These are phyloP conservation scores for Eucalyptus pauciflora DNA, from an alignment of 345 rosid genomes.

Conservation along the genomic window DNA sequence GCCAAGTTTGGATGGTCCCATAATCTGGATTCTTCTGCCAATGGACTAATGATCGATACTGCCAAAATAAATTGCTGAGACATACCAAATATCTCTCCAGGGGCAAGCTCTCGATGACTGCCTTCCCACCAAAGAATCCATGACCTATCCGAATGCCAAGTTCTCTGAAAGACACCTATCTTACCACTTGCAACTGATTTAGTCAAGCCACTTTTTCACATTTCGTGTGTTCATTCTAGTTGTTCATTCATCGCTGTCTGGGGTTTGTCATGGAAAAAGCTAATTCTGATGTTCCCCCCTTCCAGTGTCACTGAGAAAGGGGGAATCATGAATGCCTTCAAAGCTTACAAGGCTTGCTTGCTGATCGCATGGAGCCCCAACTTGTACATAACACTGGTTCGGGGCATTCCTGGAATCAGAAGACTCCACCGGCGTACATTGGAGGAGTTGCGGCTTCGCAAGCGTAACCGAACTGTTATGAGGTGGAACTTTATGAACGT, in stretches of 20 bases:
- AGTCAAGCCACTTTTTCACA: neutral
- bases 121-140: conserved; percentile 32
- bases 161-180: conserved; percentile 3
- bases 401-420: conserved; percentile 39
- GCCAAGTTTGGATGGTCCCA: neutral
- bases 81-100: conserved; percentile 9
- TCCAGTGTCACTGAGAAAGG: neutral
- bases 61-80: neutral
- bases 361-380: conserved; percentile 34
- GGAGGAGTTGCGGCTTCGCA: conserved; percentile 22
- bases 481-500: neutral
- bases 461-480: conserved; percentile 21
- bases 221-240: neutral
- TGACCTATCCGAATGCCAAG: conserved; percentile 21
- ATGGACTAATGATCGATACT: neutral
- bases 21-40: neutral
- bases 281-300: neutral
- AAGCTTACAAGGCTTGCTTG: conserved; percentile 30
- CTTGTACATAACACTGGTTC: conserved; percentile 22
- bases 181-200: neutral
- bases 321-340: conserved; percentile 22
- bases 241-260: neutral
- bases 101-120: conserved; percentile 1
- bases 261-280: neutral
- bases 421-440: conserved; percentile 28